Conservation (phyloP, 2,329 filamentous ascomycete genomes). For the Colletotrichum orchidophilum region DNA sequence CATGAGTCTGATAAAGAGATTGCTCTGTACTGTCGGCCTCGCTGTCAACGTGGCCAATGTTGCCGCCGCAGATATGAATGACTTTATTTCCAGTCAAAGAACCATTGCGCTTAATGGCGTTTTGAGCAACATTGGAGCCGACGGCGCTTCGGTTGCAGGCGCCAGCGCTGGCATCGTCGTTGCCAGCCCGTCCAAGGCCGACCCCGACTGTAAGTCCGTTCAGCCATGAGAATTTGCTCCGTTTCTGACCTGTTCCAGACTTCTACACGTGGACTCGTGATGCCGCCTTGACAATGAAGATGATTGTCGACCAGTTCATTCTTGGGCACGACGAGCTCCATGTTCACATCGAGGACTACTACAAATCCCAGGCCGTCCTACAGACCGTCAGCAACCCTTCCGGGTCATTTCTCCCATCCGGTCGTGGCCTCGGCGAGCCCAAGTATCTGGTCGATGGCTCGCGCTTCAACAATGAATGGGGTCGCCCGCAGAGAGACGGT, state of each 20-base stretch:
- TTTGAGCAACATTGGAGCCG: slow-evolving; percentile 64
- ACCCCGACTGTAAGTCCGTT: slow-evolving; percentile 60
- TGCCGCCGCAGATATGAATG: slow-evolving; percentile 20
- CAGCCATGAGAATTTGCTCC: neutral
- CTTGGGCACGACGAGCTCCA: slow-evolving; percentile 55
- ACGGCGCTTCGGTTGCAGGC: slow-evolving; percentile 56
- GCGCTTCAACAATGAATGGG: slow-evolving; percentile 62
- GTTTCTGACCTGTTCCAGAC: slow-evolving; percentile 50
- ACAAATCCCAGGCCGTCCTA: slow-evolving; percentile 60
- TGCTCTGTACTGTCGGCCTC: slow-evolving; percentile 8
- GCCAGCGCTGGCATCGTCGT: slow-evolving; percentile 61
- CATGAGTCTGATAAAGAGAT: slow-evolving; percentile 6
- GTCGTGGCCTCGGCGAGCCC: slow-evolving; percentile 62
- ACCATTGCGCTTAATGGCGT: slow-evolving; percentile 59
- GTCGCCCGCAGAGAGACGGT: slow-evolving; percentile 67
- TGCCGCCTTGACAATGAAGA: slow-evolving; percentile 62
- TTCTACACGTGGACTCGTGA: slow-evolving; percentile 68
- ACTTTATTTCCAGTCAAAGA: slow-evolving; percentile 55
- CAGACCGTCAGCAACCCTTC: slow-evolving; percentile 64
- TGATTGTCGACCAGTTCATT: slow-evolving; percentile 60
- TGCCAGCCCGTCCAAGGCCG: slow-evolving; percentile 62
- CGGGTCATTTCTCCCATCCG: slow-evolving; percentile 53
- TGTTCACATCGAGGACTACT: slow-evolving; percentile 59
- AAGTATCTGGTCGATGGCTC: slow-evolving; percentile 63
- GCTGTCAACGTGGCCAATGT: slow-evolving; percentile 6